phyloP scores from a whole-genome alignment of 176 grass and related monocot genomes.

The Miscanthus lutarioriparius region DNA sequence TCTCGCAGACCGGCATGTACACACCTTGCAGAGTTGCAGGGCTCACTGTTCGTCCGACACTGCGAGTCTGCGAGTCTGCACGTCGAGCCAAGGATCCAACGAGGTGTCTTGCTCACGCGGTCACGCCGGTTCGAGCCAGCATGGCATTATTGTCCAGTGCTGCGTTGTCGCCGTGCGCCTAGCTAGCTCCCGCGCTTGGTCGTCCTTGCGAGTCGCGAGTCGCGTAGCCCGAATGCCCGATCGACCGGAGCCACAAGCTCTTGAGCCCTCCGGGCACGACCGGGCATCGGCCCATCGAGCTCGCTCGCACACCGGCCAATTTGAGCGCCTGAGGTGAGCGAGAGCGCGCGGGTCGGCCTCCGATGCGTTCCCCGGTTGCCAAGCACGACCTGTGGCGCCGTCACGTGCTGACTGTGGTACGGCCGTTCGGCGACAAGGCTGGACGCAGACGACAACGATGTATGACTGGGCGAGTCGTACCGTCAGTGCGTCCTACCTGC shows the following conservation, averaged over 20 bases:
- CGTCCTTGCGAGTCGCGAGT: background rate
- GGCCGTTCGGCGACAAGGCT: background rate
- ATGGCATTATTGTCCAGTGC: background rate
- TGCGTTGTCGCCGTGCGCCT: background rate
- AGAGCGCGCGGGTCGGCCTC: background rate
- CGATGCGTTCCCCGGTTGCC: background rate
- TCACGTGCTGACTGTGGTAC: conserved; percentile 33
- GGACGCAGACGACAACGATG: background rate
- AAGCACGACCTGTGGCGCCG: background rate
- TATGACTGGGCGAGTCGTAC: background rate
- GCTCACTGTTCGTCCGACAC: background rate
- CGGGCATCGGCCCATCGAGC: background rate
- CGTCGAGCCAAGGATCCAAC: background rate
- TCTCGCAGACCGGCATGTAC: background rate
- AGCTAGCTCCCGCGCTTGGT: background rate
- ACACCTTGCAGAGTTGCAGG: background rate
- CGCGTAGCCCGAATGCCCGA: background rate
- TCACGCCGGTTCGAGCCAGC: background rate
- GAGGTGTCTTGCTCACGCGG: background rate
- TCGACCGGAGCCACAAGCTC: background rate
- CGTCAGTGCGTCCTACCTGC: background rate
- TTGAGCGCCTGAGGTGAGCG: background rate
- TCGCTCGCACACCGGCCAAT: background rate
- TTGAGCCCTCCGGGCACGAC: background rate
- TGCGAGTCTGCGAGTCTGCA: background rate